A percentile compares a stretch with the other conserved stretches of the same genome.
phyloP scores from a whole-genome alignment of 306 rosid species.

The Astragalus glycyphyllos region DNA sequence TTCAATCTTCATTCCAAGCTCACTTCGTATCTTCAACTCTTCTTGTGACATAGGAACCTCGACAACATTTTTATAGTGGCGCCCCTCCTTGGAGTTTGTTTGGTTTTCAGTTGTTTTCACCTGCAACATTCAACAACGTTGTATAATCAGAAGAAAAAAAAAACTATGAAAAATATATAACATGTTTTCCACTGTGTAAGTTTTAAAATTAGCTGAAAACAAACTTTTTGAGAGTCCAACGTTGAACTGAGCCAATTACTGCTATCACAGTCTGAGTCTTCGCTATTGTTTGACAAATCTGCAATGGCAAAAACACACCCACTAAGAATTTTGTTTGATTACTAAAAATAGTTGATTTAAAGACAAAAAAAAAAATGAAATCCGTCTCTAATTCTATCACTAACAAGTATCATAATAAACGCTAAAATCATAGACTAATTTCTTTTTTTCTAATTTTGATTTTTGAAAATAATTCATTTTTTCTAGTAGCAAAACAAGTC shows the following conservation, averaged over 20 bases:
- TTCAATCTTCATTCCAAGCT: conserved; percentile 69
- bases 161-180: neutral
- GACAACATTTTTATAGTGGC: neutral
- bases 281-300: conserved; percentile 43
- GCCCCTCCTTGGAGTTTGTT: neutral
- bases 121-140: neutral
- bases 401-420: no score
- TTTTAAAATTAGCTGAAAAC: conserved; percentile 19
- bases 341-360: no score
- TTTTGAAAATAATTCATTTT: no score
- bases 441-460: no score
- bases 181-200: neutral
- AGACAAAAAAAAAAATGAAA: no score
- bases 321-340: neutral
- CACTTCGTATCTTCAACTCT: conserved; percentile 66
- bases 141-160: neutral
- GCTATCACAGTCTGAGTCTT: conserved; percentile 26
- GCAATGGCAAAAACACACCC: conserved; percentile 26
- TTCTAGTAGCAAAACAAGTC: neutral
- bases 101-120: conserved; percentile 11
- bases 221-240: conserved; percentile 36
- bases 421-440: no score
- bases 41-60: conserved; percentile 45
- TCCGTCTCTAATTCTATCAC: no score
- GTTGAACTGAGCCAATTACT: conserved; percentile 44